These are phyloP conservation scores for Penicillium sp. DNA, from an alignment of 2,329 filamentous ascomycete species.

Conservation along the genomic window DNA sequence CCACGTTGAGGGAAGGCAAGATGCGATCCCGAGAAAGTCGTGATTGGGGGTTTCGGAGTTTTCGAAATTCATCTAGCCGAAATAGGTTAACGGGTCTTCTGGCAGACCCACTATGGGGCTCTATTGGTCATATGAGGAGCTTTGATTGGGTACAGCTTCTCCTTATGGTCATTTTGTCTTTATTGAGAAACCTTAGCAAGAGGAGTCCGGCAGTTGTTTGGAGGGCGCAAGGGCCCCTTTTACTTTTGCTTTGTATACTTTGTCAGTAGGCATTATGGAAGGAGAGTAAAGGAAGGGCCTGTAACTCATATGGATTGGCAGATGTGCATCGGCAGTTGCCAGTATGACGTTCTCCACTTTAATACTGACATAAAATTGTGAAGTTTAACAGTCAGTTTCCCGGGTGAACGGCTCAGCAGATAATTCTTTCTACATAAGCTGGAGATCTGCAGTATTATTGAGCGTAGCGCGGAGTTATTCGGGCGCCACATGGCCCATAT, in stretches of 20 bases:
- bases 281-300: neutral
- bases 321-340: neutral
- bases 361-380: neutral
- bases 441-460: slow-evolving; percentile 17
- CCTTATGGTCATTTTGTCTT: neutral
- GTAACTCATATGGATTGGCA: neutral
- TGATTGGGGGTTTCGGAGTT: neutral
- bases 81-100: neutral
- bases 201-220: neutral
- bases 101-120: neutral
- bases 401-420: slow-evolving; percentile 1
- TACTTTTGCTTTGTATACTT: neutral
- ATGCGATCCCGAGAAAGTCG: neutral
- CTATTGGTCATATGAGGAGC: neutral
- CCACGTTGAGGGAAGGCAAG: neutral
- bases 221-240: neutral
- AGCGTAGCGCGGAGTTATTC: slow-evolving; percentile 11
- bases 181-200: neutral
- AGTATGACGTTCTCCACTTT: neutral
- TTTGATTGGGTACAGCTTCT: neutral
- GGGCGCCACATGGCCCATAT: slow-evolving; percentile 8
- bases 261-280: neutral
- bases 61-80: neutral
- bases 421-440: neutral
- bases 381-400: neutral